phyloP scores from a whole-genome alignment of 805 yeast genomes.

The Pichia phayaonensis region DNA sequence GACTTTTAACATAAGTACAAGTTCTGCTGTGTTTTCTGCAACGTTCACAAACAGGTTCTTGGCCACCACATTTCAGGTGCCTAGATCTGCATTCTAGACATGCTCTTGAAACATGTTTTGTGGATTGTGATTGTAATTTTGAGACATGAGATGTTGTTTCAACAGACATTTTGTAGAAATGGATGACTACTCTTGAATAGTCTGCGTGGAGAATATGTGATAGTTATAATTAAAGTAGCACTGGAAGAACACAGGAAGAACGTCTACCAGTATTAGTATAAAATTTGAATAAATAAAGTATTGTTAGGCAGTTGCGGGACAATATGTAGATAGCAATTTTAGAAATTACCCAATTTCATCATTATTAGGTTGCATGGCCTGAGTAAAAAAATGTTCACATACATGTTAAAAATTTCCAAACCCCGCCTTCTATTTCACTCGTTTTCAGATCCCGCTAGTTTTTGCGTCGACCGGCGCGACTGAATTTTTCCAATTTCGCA shows the following conservation, averaged over 20 bases:
- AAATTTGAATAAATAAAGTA: neutral
- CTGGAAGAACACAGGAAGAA: neutral
- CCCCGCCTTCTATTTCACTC: neutral
- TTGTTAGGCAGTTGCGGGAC: neutral
- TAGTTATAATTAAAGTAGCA: neutral
- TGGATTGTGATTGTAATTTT: neutral
- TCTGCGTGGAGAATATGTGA: neutral
- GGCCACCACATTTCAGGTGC: slow-evolving; percentile 45
- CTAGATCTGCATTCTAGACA: slow-evolving; percentile 45
- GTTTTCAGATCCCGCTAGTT: too few relatives aligned
- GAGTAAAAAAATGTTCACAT: too few relatives aligned
- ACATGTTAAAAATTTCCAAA: neutral
- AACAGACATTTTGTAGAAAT: neutral
- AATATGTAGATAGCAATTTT: too few relatives aligned
- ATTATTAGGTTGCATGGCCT: too few relatives aligned
- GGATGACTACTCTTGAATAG: neutral
- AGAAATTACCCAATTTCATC: too few relatives aligned
- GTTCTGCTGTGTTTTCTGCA: slow-evolving; percentile 30
- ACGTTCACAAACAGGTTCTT: slow-evolving; percentile 36
- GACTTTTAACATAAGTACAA: slow-evolving; percentile 43
- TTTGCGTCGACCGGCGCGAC: neutral
- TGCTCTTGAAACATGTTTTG: slow-evolving; percentile 38
- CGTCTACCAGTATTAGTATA: neutral
- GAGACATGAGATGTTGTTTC: neutral
- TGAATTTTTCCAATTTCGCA: neutral